Evolutionary conservation across 176 grass and related monocot genomes (phyloP).

Genomic region (Avena sativa): DNA sequence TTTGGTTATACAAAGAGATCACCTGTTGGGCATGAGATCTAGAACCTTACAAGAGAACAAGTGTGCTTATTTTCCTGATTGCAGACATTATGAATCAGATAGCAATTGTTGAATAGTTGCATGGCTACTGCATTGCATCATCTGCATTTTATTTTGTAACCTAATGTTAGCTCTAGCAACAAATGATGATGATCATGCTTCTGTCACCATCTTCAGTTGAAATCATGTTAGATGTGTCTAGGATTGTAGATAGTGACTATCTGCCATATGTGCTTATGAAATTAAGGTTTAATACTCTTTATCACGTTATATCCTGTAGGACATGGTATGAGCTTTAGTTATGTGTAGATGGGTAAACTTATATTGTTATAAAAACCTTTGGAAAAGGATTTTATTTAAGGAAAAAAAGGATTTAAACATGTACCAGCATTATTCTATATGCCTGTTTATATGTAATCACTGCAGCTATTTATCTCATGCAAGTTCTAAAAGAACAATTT

Average conservation of each 20-base stretch:
- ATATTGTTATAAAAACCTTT: neutral
- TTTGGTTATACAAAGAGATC: constrained; percentile 19
- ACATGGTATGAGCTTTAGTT: neutral
- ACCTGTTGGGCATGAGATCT: constrained; percentile 19
- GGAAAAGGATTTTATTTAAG: neutral
- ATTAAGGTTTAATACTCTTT: neutral
- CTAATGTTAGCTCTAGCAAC: neutral
- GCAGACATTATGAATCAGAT: constrained; percentile 9
- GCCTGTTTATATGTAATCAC: constrained; percentile 4
- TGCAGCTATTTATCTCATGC: neutral
- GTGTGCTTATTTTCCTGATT: constrained; percentile 1
- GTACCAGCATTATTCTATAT: constrained; percentile 17
- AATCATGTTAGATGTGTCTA: neutral
- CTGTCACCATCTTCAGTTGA: neutral
- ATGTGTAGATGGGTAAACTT: neutral
- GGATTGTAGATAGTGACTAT: neutral
- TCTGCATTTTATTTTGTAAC: constrained; percentile 22
- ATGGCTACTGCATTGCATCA: neutral
- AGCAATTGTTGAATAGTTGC: constrained; percentile 17
- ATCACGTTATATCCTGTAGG: neutral
- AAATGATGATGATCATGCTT: constrained; percentile 19
- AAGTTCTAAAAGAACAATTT: constrained; percentile 22
- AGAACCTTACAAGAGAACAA: neutral
- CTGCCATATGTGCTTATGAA: constrained; percentile 1
- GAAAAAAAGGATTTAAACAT: constrained; percentile 20